Base-by-base conservation (phyloP, 2,329 filamentous ascomycete species). In the Sarocladium oryzae region DNA sequence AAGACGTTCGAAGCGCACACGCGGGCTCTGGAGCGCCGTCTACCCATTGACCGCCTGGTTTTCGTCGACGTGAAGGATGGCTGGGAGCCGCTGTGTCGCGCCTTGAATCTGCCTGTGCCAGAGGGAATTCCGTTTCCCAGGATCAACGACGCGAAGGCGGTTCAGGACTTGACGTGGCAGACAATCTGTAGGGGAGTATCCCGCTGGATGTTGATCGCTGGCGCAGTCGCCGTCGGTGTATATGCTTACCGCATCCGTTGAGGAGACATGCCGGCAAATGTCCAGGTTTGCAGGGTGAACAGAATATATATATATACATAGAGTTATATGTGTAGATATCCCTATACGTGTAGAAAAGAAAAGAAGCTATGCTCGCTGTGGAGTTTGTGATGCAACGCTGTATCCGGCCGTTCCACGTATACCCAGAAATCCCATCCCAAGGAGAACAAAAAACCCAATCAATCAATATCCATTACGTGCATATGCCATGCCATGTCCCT, bases 1-100 rank as follows among this genome's bases (percentile, higher is more conserved):
- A 52, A 37, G 36, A 36, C 51, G 4, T 55, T 55, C 13, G 37
- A 54, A 4, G 20, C 41, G 2, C 56, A 57, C 18, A 23, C 51
- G 8, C 20, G 51, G 50, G 50, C 38, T 53, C 9, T 21, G n/a
- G 43, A 23, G 33, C 26, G 18, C 9, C 28, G 33, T 48, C 16
- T n/a, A n/a, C 43, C 43, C 15, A 16, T 20, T 11, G 43, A 48
- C 16, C 43, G 43, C 6, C 28, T 48, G 5, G n/a, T 48, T 8
- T 48, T 48, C n/a, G 43, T 48, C 7, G 32, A 24, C 7, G 43
- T 48, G 7, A 48, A 32, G 26, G 43, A 48, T 15, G 43, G 43
- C 11, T 48, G 43, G 43, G 43, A 48, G 43, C 43, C 43, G 28
- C n/a, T 51, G 1, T 51, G 52, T 35, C 49, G 28, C 13, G 48